Base-by-base conservation (phyloP, 2,329 filamentous ascomycete species). In the Ophiostoma populinum region DNA sequence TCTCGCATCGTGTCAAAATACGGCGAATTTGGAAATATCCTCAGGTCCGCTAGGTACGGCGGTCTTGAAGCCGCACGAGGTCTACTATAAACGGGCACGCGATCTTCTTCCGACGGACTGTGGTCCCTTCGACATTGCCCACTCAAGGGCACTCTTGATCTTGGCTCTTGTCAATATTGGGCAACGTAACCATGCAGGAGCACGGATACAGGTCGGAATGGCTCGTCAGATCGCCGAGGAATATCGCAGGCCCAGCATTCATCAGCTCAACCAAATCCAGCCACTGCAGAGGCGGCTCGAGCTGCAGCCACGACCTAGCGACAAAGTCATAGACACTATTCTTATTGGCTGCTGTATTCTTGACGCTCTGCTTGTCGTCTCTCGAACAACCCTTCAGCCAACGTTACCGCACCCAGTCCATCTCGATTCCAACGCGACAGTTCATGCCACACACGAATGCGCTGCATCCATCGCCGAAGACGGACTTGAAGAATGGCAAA, bases 401-500 rank as follows among this genome's bases (percentile, higher is more conserved):
- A 20, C n/a, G 3, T 17, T 12, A 7, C 25, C 2, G 16, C 19
- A 26, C 13, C 21, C 13, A 5, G 28, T 10, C 7, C 26, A 15
- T 7, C 22, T 19, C 3, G 24, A 27, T 4, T n/a, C n/a, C 20
- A n/a, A n/a, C n/a, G n/a, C n/a, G n/a, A n/a, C 30, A 10, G 18
- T 22, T 3, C 30, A 32, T 13, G 19, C 20, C 6, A 16, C 10
- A 5, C 12, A 17, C 11, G n/a, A 11, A 6, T 24, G n/a, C 20
- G n/a, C 13, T 5, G 10, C 19, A 11, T 16, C 20, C 5, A 15
- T 41, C 3, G 51, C 55, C 3, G 74, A 80, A 49, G 72, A 79
- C 44, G 74, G 74, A 2, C 55, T 76, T 15, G 78, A 82, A 46
- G 76, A 82, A 54, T 82, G 77, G 77, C 71, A 78, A 43, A 70